A percentile compares a stretch with the other conserved stretches of the same genome.
Evolutionary conservation across 2,329 filamentous ascomycete genomes (phyloP).

Genomic region (Aureobasidium sp.): DNA sequence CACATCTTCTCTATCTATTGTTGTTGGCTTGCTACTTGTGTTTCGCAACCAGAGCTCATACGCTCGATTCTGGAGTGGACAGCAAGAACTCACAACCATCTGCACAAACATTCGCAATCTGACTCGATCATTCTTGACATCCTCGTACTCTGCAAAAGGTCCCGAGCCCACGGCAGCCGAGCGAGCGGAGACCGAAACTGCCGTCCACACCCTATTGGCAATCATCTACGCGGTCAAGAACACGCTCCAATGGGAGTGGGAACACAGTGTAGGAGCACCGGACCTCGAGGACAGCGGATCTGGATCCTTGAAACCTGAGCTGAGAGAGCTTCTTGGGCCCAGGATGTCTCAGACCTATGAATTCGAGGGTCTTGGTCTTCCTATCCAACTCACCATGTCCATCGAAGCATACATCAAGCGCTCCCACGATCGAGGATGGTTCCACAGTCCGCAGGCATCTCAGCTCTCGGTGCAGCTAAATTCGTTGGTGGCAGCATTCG

Average conservation of each 20-base stretch:
- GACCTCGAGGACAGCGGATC: constrained; percentile 7
- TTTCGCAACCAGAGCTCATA: constrained; percentile 58
- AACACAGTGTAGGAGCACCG: constrained; percentile 28
- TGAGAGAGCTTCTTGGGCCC: background rate
- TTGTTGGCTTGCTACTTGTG: constrained; percentile 59
- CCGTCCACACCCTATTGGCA: constrained; percentile 51
- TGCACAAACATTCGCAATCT: constrained; percentile 53
- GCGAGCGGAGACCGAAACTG: constrained; percentile 49
- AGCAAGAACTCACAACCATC: constrained; percentile 45
- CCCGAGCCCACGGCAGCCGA: constrained; percentile 35
- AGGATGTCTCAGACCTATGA: constrained; percentile 35
- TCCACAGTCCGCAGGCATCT: constrained; percentile 50
- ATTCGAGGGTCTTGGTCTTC: constrained; percentile 50
- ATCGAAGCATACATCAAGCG: constrained; percentile 53
- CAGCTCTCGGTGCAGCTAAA: constrained; percentile 53
- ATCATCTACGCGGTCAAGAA: constrained; percentile 57
- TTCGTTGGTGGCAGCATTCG: constrained; percentile 49
- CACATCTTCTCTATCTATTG: constrained; percentile 55
- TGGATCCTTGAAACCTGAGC: constrained; percentile 2
- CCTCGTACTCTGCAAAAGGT: constrained; percentile 28
- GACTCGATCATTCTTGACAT: constrained; percentile 47
- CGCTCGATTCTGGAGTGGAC: constrained; percentile 52
- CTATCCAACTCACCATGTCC: constrained; percentile 53
- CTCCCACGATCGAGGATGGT: constrained; percentile 49
- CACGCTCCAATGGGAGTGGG: constrained; percentile 55